Conservation (phyloP, 129 eudicot genomes). For the Pseudognaphalium luteoalbum region DNA sequence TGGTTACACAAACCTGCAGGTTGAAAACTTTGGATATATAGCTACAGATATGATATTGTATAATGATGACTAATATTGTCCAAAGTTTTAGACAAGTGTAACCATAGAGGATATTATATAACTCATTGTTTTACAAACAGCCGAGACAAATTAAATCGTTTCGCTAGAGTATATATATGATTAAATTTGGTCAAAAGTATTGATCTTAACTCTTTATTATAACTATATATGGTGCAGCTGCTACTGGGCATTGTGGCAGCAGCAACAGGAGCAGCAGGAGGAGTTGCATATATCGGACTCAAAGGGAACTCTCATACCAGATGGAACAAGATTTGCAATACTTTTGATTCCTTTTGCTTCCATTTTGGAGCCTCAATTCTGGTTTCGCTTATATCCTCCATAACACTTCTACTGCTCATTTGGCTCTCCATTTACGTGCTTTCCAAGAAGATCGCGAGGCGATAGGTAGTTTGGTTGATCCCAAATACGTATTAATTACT, state of each 20-base stretch:
- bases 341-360: constrained; percentile 49
- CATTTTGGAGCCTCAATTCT: constrained; percentile 51
- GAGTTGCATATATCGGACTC: constrained; percentile 70
- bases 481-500: neutral
- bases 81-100: no score
- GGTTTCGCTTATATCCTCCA: constrained; percentile 44
- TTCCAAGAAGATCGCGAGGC: constrained; percentile 47
- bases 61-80: no score
- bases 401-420: constrained; percentile 53
- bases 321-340: constrained; percentile 61
- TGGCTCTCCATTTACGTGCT: constrained; percentile 49
- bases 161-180: neutral
- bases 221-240: constrained; percentile 44
- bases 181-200: neutral
- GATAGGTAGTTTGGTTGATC: constrained; percentile 4
- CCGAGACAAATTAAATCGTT: no score
- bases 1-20: no score
- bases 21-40: no score
- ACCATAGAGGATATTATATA: no score
- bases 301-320: constrained; percentile 60
- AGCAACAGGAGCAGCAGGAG: constrained; percentile 76
- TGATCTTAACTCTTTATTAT: neutral
- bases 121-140: no score
- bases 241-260: constrained; percentile 64
- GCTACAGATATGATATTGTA: no score